Evolutionary conservation across 768 basidiomycete genomes (phyloP), one percentile per base, ranked within the genome.

Genomic region (Thelephora ganbajun): DNA sequence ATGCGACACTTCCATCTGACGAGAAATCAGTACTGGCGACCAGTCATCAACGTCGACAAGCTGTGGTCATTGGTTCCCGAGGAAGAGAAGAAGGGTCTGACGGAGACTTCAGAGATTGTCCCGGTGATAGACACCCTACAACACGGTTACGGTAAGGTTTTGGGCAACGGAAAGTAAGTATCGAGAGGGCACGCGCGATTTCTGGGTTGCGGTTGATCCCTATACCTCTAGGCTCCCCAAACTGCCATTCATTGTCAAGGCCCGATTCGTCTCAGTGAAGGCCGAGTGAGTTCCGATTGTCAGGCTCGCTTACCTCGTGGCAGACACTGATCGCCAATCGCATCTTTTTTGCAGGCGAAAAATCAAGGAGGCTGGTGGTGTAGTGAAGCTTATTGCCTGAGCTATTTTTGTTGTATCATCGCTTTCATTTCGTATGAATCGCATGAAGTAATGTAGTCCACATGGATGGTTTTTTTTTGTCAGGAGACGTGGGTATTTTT

Each of bases 1-100:
- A 99, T 99, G 94, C 82, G 96, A 64, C 83, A 83, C 69, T 99
- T 85, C 87, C 96, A 99, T 67, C 69, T 91, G 53, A 91, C 87
- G 48, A 83, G 82, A 68, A 96, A 96, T 68, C 67, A 74, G 57
- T 74, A 80, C 69, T 96, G 90, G 92, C 79, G 84, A 53, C 92
- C 94, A 16, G 85, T 83, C 64, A 88, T 99, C 83, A 99, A 99
- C 73, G 81, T 98, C 66, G 96, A 98, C 78, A 93, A 93, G 72
- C 76, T 94, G 46, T 90, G 90, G 90, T 75, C 79, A 53, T 83
- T 96, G 60, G 83, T 96, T 23, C 88, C 91, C 34, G 78, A 69
- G 46, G 83, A 76, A 62, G 80, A 93, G 74, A 88, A 85, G 76
- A 68, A 77, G 69, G 79, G 72, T 33, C 62, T 91, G 61, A 82